Percentiles rank a stretch among this genome's conserved stretches.
These are phyloP conservation scores for Botrytis fragariae DNA, from an alignment of 2,329 filamentous ascomycete genomes.

Conservation along the genomic window DNA sequence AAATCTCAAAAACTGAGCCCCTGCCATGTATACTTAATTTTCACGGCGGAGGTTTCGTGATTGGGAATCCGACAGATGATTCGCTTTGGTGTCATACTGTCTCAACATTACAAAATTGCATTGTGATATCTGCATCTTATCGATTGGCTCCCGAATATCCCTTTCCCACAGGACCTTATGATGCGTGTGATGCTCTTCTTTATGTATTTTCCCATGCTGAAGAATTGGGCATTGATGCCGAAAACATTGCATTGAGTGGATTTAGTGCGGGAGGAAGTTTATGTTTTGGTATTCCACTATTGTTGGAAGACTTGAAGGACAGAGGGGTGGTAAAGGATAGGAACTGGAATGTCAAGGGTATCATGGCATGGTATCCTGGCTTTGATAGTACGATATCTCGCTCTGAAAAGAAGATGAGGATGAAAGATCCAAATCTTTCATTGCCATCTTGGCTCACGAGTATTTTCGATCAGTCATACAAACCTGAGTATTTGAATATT, in stretches of 20 bases:
- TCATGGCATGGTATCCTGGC: constrained; percentile 9
- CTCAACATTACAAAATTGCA: constrained; percentile 42
- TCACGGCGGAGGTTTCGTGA: constrained; percentile 40
- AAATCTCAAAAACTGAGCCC: neutral
- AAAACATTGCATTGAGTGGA: constrained; percentile 45
- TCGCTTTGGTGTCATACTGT: constrained; percentile 38
- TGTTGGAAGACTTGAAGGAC: constrained; percentile 21
- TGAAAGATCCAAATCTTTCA: neutral
- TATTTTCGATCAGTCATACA: constrained; percentile 26
- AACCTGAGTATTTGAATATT: constrained; percentile 21
- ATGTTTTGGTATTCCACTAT: constrained; percentile 22
- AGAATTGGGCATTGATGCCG: constrained; percentile 25
- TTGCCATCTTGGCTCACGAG: constrained; percentile 10
- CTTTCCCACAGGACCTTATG: constrained; percentile 45
- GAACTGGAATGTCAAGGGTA: neutral
- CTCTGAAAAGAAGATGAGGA: constrained; percentile 17
- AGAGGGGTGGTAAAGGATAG: constrained; percentile 1
- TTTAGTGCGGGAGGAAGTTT: constrained; percentile 46
- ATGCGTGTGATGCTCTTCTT: constrained; percentile 49
- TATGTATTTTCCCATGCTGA: constrained; percentile 29
- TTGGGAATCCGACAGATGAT: constrained; percentile 39
- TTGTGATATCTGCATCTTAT: constrained; percentile 45
- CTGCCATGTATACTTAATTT: constrained; percentile 39
- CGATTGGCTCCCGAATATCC: constrained; percentile 47
- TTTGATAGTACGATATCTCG: constrained; percentile 22